phyloP scores from a whole-genome alignment of 306 rosid species.

The Erythrophleum fordii region DNA sequence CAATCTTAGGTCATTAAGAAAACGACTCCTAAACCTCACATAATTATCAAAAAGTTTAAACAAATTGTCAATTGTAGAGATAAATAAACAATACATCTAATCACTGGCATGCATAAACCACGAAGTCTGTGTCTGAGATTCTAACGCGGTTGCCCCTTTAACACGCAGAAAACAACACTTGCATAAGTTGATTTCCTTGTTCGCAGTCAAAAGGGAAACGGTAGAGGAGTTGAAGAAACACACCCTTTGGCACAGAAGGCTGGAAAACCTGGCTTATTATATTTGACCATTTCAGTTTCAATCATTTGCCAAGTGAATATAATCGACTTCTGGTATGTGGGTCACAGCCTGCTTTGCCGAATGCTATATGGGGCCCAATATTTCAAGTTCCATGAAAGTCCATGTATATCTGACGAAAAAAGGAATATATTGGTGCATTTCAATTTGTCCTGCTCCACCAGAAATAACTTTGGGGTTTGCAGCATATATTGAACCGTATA shows the following conservation, averaged over 20 bases:
- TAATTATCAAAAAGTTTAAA: no score
- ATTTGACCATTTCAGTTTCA: no score
- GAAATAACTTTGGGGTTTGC: not conserved
- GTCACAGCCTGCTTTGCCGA: conserved; percentile 2
- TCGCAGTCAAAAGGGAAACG: conserved; percentile 32
- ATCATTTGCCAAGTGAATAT: conserved; percentile 43
- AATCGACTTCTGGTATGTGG: no score
- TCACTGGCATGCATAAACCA: not conserved
- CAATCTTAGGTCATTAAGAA: no score
- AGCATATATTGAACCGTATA: no score
- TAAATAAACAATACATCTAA: not conserved
- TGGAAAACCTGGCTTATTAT: no score
- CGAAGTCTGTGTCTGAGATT: not conserved
- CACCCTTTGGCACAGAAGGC: no score
- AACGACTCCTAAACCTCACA: no score
- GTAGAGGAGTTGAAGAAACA: conserved; percentile 6
- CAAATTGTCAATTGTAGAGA: no score
- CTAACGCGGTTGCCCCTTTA: not conserved
- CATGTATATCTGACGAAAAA: not conserved
- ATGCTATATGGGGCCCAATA: not conserved
- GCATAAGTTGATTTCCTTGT: conserved; percentile 27
- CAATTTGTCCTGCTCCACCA: not conserved
- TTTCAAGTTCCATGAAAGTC: conserved; percentile 6
- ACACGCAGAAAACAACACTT: not conserved
- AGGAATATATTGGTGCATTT: no score